These are phyloP conservation scores for Physcia stellaris DNA, from an alignment of 495 filamentous ascomycete genomes.

Conservation along the genomic window DNA sequence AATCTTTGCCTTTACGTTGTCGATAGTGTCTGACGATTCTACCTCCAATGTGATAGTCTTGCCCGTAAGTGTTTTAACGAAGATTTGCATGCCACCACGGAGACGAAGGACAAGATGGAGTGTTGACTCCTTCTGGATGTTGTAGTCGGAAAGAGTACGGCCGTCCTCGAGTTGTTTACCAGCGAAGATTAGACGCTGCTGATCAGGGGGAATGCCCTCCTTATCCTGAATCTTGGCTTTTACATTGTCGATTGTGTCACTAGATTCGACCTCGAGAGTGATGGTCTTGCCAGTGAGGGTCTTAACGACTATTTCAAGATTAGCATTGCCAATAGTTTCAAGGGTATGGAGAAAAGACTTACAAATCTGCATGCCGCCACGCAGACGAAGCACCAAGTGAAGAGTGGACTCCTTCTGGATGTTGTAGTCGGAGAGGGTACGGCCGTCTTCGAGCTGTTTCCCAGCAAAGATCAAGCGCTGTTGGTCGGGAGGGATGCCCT, in stretches of 20 bases:
- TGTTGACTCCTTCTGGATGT: constrained; percentile 61
- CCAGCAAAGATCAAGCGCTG: constrained; percentile 98
- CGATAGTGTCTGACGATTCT: constrained; percentile 80
- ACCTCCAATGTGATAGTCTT: constrained; percentile 64
- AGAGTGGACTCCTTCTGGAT: constrained; percentile 98
- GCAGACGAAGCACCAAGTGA: constrained; percentile 90
- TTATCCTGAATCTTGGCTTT: constrained; percentile 71
- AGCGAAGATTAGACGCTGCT: constrained; percentile 62
- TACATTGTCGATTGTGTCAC: constrained; percentile 94
- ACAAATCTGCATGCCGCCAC: constrained; percentile 98
- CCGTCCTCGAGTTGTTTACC: constrained; percentile 63
- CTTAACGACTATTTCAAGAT: constrained; percentile 62
- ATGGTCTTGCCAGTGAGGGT: constrained; percentile 96
- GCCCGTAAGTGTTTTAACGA: constrained; percentile 59
- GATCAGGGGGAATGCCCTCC: constrained; percentile 66
- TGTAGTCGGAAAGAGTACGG: constrained; percentile 59
- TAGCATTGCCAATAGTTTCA: neutral
- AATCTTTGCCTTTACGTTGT: constrained; percentile 97
- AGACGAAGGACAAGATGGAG: constrained; percentile 58
- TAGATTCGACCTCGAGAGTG: constrained; percentile 93
- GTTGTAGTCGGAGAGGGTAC: constrained; percentile 94
- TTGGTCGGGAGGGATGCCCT: constrained; percentile 95
- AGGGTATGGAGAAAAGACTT: no score
- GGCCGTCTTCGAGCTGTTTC: constrained; percentile 95
- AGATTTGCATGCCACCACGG: constrained; percentile 64